Conservation (phyloP, 2,329 filamentous ascomycete genomes). For the Penicillium sp. region DNA sequence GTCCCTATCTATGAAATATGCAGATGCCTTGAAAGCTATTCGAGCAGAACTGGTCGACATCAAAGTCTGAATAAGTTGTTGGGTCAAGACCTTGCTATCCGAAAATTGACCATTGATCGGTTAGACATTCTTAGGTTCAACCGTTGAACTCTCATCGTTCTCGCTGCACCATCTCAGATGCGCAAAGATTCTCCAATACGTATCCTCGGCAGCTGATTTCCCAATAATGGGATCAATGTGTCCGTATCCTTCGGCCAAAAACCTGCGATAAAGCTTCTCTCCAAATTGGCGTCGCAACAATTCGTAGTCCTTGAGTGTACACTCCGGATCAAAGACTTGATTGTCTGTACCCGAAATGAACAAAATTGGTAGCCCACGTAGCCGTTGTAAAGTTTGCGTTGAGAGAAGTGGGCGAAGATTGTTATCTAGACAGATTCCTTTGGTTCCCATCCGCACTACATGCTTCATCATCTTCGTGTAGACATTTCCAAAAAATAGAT, state of each 20-base stretch:
- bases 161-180: not conserved
- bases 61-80: not conserved
- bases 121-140: not conserved
- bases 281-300: not conserved
- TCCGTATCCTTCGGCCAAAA: not conserved
- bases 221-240: conserved; percentile 1
- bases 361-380: not conserved
- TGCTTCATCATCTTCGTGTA: conserved; percentile 1
- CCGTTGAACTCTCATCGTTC: not conserved
- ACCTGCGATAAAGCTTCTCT: not conserved
- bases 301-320: not conserved
- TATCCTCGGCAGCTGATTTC: not conserved
- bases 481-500: not conserved
- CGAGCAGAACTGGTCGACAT: not conserved
- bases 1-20: not conserved
- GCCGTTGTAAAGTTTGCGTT: not conserved
- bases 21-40: not conserved
- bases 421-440: not conserved
- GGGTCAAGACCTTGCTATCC: not conserved
- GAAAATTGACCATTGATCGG: not conserved
- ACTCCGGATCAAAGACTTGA: not conserved
- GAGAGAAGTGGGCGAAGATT: not conserved
- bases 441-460: not conserved
- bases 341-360: not conserved
- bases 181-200: not conserved